Base-by-base conservation (phyloP, 768 basidiomycete genomes). In the Neoboletus magnificus region DNA sequence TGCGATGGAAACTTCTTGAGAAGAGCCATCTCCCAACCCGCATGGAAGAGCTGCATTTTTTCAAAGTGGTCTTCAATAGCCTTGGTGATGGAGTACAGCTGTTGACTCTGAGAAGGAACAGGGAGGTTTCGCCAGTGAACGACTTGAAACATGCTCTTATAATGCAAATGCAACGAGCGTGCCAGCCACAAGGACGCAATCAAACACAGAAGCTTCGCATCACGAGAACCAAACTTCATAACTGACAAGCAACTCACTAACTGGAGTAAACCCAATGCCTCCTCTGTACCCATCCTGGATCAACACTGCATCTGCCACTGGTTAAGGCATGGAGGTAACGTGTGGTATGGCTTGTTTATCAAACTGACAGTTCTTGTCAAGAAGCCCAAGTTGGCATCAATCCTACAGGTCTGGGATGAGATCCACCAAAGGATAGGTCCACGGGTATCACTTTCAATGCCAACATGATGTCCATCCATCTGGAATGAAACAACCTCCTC, bases 281-380 rank as follows among this genome's bases (percentile, higher is more conserved):
- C 72, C 35, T 77, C 72, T 3, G 72, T 73, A 13, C 80, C 81
- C 0, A 73, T 76, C n/a, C 73, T 73, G 79, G 78, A 58, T 82
- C 80, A 2, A 67, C 63, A 9, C 76, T 64, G 33, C 69, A 70
- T 25, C 74, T 48, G 15, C 74, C 23, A 12, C 27, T 37, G 16
- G 74, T 80, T 15, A 77, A 50, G 10, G 77, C 75, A 40, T 82
- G 80, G 7, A 82, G 64, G 51, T 78, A n/a, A 77, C 1, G 73
- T 67, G 45, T 63, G 67, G 52, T 70, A 78, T 12, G 79, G 63
- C 39, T 58, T 62, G 40, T 58, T 67, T 1, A 54, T 59, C 37
- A 74, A 46, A 16, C 56, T 64, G 18, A 40, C 52, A 18, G 62
- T 65, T 2, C 67, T 65, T 13, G 47, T 47, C n/a, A 76, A 55